These are phyloP conservation scores for Podaxis mareebaensis DNA, from an alignment of 768 basidiomycete genomes.

Conservation along the genomic window DNA sequence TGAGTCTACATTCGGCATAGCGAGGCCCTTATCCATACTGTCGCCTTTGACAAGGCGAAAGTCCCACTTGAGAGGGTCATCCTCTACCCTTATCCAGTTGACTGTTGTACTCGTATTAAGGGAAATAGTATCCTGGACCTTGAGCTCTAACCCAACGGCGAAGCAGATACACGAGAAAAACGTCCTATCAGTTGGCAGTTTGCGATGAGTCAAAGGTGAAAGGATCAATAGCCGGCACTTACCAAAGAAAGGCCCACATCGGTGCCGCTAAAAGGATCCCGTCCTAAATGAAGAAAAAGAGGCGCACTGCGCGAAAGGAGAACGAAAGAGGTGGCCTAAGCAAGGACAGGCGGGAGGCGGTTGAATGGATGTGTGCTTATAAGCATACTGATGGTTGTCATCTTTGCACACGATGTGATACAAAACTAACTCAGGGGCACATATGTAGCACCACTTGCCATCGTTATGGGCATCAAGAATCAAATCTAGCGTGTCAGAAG, in stretches of 20 bases:
- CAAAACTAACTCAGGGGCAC: too few relatives aligned
- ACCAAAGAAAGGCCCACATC: slow-evolving; percentile 6
- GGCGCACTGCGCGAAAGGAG: not conserved
- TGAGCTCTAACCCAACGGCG: not conserved
- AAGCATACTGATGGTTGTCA: slow-evolving; percentile 12
- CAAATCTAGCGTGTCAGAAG: not conserved
- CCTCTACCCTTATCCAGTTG: too few relatives aligned
- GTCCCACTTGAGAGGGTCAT: not conserved
- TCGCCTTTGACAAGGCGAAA: not conserved
- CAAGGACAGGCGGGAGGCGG: not conserved
- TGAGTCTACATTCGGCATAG: not conserved
- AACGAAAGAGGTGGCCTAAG: slow-evolving; percentile 1
- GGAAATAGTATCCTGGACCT: not conserved
- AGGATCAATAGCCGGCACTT: not conserved
- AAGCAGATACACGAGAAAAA: not conserved
- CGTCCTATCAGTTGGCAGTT: not conserved
- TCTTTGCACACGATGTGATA: not conserved
- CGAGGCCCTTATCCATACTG: not conserved
- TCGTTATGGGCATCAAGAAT: not conserved
- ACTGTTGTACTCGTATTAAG: not conserved
- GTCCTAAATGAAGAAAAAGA: not conserved
- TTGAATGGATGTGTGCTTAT: not conserved
- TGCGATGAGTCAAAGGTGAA: not conserved
- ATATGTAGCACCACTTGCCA: not conserved
- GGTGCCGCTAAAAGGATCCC: not conserved